A percentile compares a stretch with the other conserved stretches of the same genome.
These are phyloP conservation scores for Adansonia madagascariensis DNA, from an alignment of 441 rosid species.

Conservation along the genomic window DNA sequence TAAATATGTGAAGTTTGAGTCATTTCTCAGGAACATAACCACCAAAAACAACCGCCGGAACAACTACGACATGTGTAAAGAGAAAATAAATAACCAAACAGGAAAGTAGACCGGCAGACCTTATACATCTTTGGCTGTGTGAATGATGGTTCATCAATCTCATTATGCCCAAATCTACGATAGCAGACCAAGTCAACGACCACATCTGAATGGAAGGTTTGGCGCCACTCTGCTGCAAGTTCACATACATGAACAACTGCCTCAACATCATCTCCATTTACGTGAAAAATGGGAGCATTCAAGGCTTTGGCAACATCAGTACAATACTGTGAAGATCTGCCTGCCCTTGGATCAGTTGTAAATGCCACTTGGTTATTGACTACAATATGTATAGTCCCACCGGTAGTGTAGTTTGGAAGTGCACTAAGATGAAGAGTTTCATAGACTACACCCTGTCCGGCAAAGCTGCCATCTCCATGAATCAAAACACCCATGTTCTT, in stretches of 20 bases:
- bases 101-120: slow-evolving; percentile 44
- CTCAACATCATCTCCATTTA: slow-evolving; percentile 96
- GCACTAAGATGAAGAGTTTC: slow-evolving; percentile 97
- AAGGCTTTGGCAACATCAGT: slow-evolving; percentile 97
- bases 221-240: slow-evolving; percentile 99
- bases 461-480: slow-evolving; percentile 98
- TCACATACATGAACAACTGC: slow-evolving; percentile 93
- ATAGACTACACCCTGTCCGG: slow-evolving; percentile 96
- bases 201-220: slow-evolving; percentile 89
- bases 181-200: slow-evolving; percentile 96
- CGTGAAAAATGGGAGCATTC: slow-evolving; percentile 93
- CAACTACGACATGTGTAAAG: background rate
- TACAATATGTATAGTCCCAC: slow-evolving; percentile 95
- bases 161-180: slow-evolving; percentile 91
- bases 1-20: slow-evolving; percentile 21
- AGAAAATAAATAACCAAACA: background rate
- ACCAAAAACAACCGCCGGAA: background rate
- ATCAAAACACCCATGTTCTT: slow-evolving; percentile 87
- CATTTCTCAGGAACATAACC: slow-evolving; percentile 16
- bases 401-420: slow-evolving; percentile 89
- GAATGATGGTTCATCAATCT: slow-evolving; percentile 93
- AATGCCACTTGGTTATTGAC: slow-evolving; percentile 99
- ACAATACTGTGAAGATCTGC: slow-evolving; percentile 93
- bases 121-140: slow-evolving; percentile 95
- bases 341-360: slow-evolving; percentile 90